Evolutionary conservation across 371 early-diverging fungal genomes (phyloP), one percentile per base, ranked within the genome.

Genomic region (Circinella umbellata): DNA sequence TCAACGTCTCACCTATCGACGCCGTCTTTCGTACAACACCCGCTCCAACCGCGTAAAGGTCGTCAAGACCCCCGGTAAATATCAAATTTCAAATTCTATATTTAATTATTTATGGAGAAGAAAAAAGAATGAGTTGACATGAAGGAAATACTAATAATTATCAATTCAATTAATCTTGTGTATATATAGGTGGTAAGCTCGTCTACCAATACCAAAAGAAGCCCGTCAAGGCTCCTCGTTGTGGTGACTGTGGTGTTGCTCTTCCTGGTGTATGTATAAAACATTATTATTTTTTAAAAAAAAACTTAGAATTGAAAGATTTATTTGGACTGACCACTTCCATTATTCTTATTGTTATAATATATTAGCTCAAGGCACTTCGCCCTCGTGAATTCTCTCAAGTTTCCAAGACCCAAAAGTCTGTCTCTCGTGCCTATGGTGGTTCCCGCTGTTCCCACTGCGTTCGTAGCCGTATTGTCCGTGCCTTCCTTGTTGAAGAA

Each of bases 401-500:
- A 70, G 84, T 99, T 76, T 94, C 95, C 85, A 94, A 94, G 90
- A 91, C 91, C 80, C 88, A 96, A 80, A 97, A 98, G 95, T 82
- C 83, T 79, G 97, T 99, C 76, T 89, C 88, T 85, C 95, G 99
- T 80, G 95, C 98, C 69, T 99, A 99, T 84, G 99, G 99, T 87
- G 98, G 98, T 69, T 93, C 92, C 75, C 95, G 96, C 73, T 98
- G 98, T 87, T 90, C 89, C 74, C 78, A 81, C 84, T 97, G 98
- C 87, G 98, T 98, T 69, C 93, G 98, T 81, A 89, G 89, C 81
- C 93, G 96, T 75, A 96, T 98, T 86, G 94, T 98, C 76, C 96
- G 99, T 76, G 96, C 98, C 77, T 98, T 98, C 94, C 90, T 98
- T 80, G 94, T 98, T 72, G 99, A 98, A 89, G 99, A 98, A 89